These are phyloP conservation scores for Pseudomonodictys pantanalensis DNA, from an alignment of 495 filamentous ascomycete genomes.

Conservation along the genomic window DNA sequence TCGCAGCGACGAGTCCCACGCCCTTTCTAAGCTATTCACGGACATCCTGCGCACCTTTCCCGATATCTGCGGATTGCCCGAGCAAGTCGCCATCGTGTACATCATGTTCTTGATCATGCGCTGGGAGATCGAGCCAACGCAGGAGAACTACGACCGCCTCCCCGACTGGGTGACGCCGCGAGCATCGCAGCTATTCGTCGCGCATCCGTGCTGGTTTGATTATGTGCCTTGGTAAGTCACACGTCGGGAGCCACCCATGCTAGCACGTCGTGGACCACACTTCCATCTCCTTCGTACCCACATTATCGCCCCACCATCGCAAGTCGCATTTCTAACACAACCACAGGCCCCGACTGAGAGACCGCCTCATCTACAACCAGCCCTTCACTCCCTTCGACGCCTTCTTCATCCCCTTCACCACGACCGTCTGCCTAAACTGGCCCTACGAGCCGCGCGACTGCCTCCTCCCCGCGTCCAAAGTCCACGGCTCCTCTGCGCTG, in stretches of 20 bases:
- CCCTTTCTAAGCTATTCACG: constrained; percentile 75
- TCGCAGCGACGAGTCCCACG: constrained; percentile 55
- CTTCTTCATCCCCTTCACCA: constrained; percentile 76
- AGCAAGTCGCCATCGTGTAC: constrained; percentile 74
- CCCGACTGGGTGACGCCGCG: constrained; percentile 65
- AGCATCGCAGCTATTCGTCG: constrained; percentile 55
- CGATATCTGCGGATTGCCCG: constrained; percentile 63
- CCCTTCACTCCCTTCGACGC: constrained; percentile 62
- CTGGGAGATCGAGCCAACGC: constrained; percentile 73
- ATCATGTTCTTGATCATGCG: constrained; percentile 81
- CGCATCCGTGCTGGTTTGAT: constrained; percentile 77
- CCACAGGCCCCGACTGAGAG: constrained; percentile 63
- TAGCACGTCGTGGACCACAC: too few species aligned
- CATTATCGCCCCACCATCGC: too few species aligned
- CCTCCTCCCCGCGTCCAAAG: constrained; percentile 32
- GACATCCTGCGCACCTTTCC: constrained; percentile 77
- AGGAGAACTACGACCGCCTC: constrained; percentile 68
- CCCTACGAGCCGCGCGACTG: constrained; percentile 57
- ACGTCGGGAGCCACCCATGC: not conserved
- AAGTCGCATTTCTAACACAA: too few species aligned
- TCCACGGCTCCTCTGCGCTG: not conserved
- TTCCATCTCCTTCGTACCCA: too few species aligned
- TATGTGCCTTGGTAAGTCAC: constrained; percentile 60
- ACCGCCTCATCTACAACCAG: constrained; percentile 52
- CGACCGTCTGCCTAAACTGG: constrained; percentile 72